A percentile compares a stretch with the other conserved stretches of the same genome.
Conservation (phyloP, 1,139 yeast species). For the Diutina ranongensis region DNA sequence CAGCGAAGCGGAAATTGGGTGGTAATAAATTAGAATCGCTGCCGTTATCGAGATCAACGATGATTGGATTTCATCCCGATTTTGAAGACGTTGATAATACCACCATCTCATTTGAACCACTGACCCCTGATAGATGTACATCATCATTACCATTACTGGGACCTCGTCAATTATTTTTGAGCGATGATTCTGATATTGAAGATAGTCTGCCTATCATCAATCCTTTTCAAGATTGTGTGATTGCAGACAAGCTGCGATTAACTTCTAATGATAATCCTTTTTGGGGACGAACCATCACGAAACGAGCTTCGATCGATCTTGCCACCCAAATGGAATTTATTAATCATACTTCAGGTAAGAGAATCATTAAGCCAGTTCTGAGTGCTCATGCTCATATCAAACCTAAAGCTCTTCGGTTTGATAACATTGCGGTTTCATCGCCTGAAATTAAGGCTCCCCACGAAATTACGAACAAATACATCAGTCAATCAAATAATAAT, state of each 20-base stretch:
- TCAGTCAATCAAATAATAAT: not conserved
- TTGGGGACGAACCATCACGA: not conserved
- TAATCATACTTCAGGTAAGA: not conserved
- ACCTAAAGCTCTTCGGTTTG: not conserved
- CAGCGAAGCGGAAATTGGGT: not conserved
- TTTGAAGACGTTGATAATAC: not conserved
- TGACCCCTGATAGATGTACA: not conserved
- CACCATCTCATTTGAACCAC: no score
- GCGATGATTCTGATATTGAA: not conserved
- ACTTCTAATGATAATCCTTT: not conserved
- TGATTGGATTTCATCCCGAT: not conserved
- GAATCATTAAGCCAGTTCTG: not conserved
- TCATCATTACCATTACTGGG: not conserved
- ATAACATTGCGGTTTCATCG: not conserved
- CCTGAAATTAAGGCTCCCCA: not conserved
- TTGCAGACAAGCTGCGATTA: not conserved
- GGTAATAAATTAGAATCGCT: not conserved
- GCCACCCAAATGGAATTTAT: slow-evolving; percentile 1
- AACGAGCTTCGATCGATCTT: not conserved
- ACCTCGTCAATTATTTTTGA: not conserved
- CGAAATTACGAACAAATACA: slow-evolving; percentile 1
- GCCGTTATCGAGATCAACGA: not conserved
- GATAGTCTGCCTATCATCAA: not conserved
- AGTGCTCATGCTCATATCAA: not conserved
- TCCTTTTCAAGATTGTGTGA: not conserved